Percentiles rank a stretch among this genome's conserved stretches.
Conservation (phyloP, 2,329 filamentous ascomycete genomes). For the Neofusicoccum parvum region DNA sequence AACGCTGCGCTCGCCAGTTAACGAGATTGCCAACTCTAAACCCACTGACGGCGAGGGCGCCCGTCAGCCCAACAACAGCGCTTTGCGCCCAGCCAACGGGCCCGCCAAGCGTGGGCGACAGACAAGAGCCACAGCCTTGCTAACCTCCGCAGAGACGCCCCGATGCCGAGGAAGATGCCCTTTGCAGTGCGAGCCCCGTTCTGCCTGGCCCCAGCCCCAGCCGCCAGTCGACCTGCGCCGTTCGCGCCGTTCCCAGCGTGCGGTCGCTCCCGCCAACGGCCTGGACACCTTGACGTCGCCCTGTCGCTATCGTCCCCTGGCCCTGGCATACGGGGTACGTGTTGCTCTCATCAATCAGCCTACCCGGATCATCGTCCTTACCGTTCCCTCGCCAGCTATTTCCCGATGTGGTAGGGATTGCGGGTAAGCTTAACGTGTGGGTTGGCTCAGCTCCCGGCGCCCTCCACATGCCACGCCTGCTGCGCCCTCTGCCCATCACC, state of each 20-base stretch:
- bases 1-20: too few species aligned
- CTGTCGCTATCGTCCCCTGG: background rate
- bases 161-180: background rate
- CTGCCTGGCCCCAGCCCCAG: background rate
- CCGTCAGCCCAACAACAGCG: too few species aligned
- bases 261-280: background rate
- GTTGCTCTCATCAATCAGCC: background rate
- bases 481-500: background rate
- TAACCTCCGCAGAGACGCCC: background rate
- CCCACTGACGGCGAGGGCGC: too few species aligned
- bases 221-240: background rate
- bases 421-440: constrained; percentile 11
- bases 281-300: background rate
- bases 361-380: background rate
- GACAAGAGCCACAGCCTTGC: background rate
- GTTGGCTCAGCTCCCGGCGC: background rate
- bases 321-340: background rate
- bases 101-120: background rate
- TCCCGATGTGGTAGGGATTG: background rate
- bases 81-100: too few species aligned
- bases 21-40: too few species aligned
- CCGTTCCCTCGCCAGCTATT: constrained; percentile 1
- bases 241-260: background rate
- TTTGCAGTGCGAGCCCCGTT: background rate
- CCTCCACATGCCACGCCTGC: too few species aligned